Evolutionary conservation across 1,284 basidiomycete genomes (phyloP).

Genomic region (Marasmius sp.): DNA sequence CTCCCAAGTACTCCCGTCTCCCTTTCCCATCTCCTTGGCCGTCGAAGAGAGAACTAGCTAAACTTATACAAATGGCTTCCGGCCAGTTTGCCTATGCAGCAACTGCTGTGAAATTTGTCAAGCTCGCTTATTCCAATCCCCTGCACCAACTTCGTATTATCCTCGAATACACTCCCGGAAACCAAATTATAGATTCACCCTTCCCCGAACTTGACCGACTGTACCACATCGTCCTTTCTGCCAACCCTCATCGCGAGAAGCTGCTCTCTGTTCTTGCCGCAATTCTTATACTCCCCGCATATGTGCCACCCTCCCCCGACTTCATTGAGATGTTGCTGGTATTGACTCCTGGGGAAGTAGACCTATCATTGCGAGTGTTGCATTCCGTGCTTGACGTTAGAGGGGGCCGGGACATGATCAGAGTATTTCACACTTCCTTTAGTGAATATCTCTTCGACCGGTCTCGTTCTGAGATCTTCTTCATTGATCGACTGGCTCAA

Average conservation of each 20-base stretch:
- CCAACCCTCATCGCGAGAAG: conserved; percentile 2
- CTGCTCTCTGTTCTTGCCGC: background rate
- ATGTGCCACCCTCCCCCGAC: background rate
- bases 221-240: background rate
- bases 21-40: conserved; percentile 18
- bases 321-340: background rate
- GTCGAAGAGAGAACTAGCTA: conserved; percentile 11
- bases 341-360: background rate
- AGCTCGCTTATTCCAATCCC: conserved; percentile 19
- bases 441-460: no score
- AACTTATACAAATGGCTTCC: conserved; percentile 19
- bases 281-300: background rate
- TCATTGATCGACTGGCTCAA: no score
- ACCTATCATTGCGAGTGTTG: background rate
- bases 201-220: conserved; percentile 9
- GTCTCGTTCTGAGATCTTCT: no score
- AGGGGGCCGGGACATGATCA: no score
- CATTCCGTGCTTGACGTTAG: background rate
- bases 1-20: background rate
- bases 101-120: conserved; percentile 25
- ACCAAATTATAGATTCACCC: background rate
- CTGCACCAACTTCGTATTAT: conserved; percentile 21
- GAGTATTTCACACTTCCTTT: no score
- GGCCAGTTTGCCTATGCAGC: conserved; percentile 26
- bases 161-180: conserved; percentile 5